Evolutionary conservation across 257 asterid genomes (phyloP), one percentile per base, ranked within the genome.

Genomic region (Voacanga thouarsii): DNA sequence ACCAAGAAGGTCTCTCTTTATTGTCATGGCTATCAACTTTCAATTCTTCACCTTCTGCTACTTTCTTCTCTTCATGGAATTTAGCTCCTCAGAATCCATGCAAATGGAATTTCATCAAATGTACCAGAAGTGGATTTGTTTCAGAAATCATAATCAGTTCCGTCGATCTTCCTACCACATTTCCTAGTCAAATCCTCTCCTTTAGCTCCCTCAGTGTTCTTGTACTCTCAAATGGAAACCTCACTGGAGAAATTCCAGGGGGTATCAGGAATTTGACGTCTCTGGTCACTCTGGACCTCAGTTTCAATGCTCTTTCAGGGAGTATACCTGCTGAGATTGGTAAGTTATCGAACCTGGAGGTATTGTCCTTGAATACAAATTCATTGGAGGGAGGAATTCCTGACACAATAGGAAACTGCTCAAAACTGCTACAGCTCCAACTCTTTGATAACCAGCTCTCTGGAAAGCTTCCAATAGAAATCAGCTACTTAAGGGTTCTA

Each of bases 31-130:
- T 91, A 79, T 84, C 94, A 24, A 81, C 89, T 53, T 87, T 88
- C 91, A 81, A 87, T 71, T 79, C 91, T 26, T 88, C 94, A 0
- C 76, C 90, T 39, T 80, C 91, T 39, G 80, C 83, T 0, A 28
- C 61, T 57, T 82, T 64, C 64, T 91, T 91, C 86, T 86, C 89
- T 61, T 88, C 96, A 14, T 91, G 96, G 96, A 81, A 84, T 64
- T 73, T 77, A 19, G 67, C 80, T 0, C 89, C 87, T 45, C 80
- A 50, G 43, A 87, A 79, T 78, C 96, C 96, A 71, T 91, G 96
- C 87, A 77, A 79, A 23, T 91, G 96, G 96, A 86, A 91, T 77
- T 86, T 82, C 89, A 85, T 89, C 85, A 82, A 78, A 84, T 91
- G 96, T 71, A 88, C 71, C 24, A 73, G 72, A 12, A 75, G 65